Base-by-base conservation (phyloP, 192 early-diverging fungal species). In the Linnemannia schmuckeri region DNA sequence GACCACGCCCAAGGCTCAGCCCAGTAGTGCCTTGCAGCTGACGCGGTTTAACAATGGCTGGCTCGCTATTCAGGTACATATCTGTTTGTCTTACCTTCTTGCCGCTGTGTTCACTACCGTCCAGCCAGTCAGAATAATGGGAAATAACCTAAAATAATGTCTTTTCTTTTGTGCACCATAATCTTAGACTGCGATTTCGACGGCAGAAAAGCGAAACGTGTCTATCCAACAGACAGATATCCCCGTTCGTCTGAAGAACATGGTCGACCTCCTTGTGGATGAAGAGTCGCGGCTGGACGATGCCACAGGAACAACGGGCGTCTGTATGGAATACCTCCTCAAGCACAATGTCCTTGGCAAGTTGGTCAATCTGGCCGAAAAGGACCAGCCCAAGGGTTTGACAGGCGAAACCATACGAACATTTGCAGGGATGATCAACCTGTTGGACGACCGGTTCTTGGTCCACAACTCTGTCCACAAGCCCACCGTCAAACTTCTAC, bases 381-480 rank as follows among this genome's bases (percentile, higher is more conserved):
- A 78, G 0, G 98, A 99, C 85, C 89, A 90, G 57, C 97, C 97
- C 6, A 72, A 88, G 4, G 97, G 96, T 42, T 93, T 96, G 54
- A 91, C 96, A 41, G 93, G 94, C 15, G 94, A 96, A 75, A 93
- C 96, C 30, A 96, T 97, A 72, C 91, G 94, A 4, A 96, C 95
- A 63, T 80, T 98, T 38, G 93, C 95, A 13, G 90, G 90, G 22
- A 94, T 99, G 90, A 93, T 99, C 57, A 94, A 95, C 77, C 88
- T 99, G 42, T 88, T 97, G 22, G 96, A 99, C 78, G 95, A 96
- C 77, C 94, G 95, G 47, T 96, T 98, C 84, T 90, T 99, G 49
- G 96, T 97, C 33, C 97, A 98, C 77, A 95, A 95, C 79, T 93
- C 96, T 20, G 93, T 99, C 20, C 97, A 99, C 88, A 94, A 95